phyloP scores from a whole-genome alignment of 2,329 filamentous ascomycete genomes.

The Teratosphaeriaceae sp. region DNA sequence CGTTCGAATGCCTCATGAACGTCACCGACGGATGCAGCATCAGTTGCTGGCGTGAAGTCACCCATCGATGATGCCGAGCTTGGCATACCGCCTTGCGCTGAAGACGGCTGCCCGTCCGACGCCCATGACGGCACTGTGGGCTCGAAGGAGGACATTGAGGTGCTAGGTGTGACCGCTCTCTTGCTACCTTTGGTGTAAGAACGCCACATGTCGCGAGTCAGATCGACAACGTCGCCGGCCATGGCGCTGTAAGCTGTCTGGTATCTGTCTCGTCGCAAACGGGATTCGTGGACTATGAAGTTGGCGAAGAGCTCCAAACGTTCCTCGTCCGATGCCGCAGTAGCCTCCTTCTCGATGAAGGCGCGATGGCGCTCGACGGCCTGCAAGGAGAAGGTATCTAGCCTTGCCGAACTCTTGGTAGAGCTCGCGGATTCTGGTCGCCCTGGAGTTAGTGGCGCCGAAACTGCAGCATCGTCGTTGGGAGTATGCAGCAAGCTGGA shows the following conservation, averaged over 20 bases:
- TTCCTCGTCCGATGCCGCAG: conserved; percentile 67
- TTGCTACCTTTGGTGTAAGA: conserved; percentile 41
- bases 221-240: conserved; percentile 74
- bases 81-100: conserved; percentile 22
- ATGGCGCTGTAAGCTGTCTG: conserved; percentile 67
- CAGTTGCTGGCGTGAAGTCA: conserved; percentile 42
- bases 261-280: conserved; percentile 75
- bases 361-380: conserved; percentile 69
- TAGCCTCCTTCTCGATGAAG: conserved; percentile 70
- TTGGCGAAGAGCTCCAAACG: conserved; percentile 83
- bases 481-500: conserved; percentile 36
- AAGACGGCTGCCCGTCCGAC: conserved; percentile 24
- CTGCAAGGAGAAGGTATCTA: conserved; percentile 60
- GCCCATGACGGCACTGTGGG: conserved; percentile 48
- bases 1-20: conserved; percentile 33
- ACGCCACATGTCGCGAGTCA: conserved; percentile 70
- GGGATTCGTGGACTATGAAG: conserved; percentile 82
- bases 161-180: conserved; percentile 37
- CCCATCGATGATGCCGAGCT: conserved; percentile 34
- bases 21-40: conserved; percentile 38
- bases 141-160: conserved; percentile 34
- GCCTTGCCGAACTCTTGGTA: conserved; percentile 28
- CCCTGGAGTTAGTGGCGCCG: conserved; percentile 32
- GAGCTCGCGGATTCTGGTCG: conserved; percentile 30
- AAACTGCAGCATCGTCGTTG: conserved; percentile 30